Evolutionary conservation across 176 grass and related monocot species (phyloP).

Genomic region (Thinopyrum elongatum): DNA sequence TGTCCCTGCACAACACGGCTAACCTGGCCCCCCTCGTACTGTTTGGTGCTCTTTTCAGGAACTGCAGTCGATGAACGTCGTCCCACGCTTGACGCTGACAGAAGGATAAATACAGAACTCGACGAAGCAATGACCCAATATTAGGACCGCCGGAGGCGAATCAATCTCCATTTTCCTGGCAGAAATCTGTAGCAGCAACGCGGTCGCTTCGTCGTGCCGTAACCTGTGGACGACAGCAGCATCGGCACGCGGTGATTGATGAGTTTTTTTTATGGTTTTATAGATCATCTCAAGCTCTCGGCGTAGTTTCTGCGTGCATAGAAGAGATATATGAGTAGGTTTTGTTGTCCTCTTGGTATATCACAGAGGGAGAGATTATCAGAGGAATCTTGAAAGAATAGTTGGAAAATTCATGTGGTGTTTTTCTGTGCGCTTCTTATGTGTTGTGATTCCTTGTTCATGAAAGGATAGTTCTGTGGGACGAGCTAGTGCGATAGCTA

Average conservation of each 20-base stretch:
- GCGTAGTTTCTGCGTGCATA: neutral
- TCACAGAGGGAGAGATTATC: neutral
- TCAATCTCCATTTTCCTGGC: neutral
- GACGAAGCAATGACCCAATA: neutral
- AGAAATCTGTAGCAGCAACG: neutral
- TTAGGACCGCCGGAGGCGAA: neutral
- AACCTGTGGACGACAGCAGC: neutral
- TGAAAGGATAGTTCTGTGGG: neutral
- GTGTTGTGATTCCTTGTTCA: neutral
- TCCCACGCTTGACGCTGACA: slow-evolving; percentile 69
- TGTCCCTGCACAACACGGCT: neutral
- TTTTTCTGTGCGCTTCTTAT: neutral
- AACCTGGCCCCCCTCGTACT: neutral
- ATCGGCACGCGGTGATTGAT: neutral
- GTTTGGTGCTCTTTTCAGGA: slow-evolving; percentile 44
- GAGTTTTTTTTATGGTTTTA: neutral
- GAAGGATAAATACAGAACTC: slow-evolving; percentile 43
- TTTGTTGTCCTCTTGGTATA: neutral
- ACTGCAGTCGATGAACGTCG: slow-evolving; percentile 88
- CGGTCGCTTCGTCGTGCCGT: neutral
- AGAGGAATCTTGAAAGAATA: too few species aligned
- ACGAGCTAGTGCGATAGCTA: neutral
- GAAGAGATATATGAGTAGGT: neutral
- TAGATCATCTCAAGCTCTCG: neutral
- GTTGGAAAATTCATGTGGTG: neutral